Evolutionary conservation across 306 rosid species (phyloP).

Genomic region (Gynostemma pentaphyllum): DNA sequence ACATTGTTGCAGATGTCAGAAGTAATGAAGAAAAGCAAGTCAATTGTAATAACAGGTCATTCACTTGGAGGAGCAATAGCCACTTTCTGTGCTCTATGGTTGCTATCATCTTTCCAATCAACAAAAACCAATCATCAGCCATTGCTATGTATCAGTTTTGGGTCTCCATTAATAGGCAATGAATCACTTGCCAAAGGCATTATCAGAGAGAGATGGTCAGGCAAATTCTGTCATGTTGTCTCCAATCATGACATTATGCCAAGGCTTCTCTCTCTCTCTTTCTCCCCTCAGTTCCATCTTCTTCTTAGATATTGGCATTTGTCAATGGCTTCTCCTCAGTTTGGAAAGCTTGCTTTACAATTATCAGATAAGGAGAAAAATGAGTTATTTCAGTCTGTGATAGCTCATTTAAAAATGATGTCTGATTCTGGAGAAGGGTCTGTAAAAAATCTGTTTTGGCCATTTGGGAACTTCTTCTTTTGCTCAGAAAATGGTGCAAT

Average conservation of each 20-base stretch:
- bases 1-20: constrained; percentile 32
- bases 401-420: constrained; percentile 33
- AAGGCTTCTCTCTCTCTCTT: constrained; percentile 42
- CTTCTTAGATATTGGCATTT: constrained; percentile 52
- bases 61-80: constrained; percentile 84
- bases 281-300: constrained; percentile 32
- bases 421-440: constrained; percentile 26
- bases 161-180: constrained; percentile 75
- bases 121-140: constrained; percentile 17
- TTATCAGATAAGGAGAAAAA: constrained; percentile 35
- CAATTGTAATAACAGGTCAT: constrained; percentile 76
- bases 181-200: constrained; percentile 48
- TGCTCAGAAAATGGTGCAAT: constrained; percentile 57
- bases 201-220: constrained; percentile 60
- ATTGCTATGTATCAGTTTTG: constrained; percentile 64
- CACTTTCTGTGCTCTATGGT: constrained; percentile 66
- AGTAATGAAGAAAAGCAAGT: constrained; percentile 30
- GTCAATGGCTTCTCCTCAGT: constrained; percentile 38
- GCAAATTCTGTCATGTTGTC: constrained; percentile 66
- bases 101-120: constrained; percentile 42
- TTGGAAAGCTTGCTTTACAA: constrained; percentile 23
- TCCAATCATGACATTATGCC: constrained; percentile 81
- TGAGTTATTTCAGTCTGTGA: constrained; percentile 22
- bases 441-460: constrained; percentile 28
- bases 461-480: constrained; percentile 69